These are phyloP conservation scores for Mrakiaceae sp. DNA, from an alignment of 1,284 basidiomycete genomes.

Conservation along the genomic window DNA sequence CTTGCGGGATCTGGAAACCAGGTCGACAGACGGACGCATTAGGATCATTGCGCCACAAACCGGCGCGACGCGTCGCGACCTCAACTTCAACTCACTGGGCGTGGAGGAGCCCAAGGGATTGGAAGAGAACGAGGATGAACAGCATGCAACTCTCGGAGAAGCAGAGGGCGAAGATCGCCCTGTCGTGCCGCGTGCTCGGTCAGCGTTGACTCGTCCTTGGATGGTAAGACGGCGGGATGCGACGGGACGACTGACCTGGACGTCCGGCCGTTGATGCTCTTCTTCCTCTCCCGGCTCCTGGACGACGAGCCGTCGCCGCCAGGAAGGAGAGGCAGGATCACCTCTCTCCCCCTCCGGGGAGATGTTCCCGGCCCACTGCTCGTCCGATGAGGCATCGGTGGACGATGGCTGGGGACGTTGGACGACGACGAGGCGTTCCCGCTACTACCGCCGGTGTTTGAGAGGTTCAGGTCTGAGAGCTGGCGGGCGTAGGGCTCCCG, in stretches of 20 bases:
- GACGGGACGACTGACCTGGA: neutral
- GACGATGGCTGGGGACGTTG: neutral
- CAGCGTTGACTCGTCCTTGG: no score
- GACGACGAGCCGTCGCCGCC: neutral
- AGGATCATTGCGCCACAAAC: neutral
- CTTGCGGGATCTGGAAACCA: slow-evolving; percentile 24
- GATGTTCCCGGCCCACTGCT: neutral
- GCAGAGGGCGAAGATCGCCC: slow-evolving; percentile 31
- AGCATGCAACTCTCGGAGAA: slow-evolving; percentile 34
- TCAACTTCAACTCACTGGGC: slow-evolving; percentile 21
- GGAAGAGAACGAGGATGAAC: slow-evolving; percentile 32
- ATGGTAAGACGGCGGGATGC: neutral
- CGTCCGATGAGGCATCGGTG: neutral
- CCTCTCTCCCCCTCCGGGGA: neutral
- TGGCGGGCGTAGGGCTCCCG: slow-evolving; percentile 11
- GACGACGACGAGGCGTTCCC: neutral
- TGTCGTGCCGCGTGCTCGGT: slow-evolving; percentile 6
- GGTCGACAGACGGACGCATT: neutral
- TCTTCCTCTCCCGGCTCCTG: neutral
- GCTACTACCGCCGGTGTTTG: neutral
- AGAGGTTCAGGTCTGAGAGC: slow-evolving; percentile 6
- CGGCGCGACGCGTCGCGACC: neutral
- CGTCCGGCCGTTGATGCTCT: neutral
- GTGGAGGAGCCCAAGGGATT: slow-evolving; percentile 29
- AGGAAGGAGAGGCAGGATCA: neutral